Base-by-base conservation (phyloP, 306 rosid genomes). In the Rosa persica region DNA sequence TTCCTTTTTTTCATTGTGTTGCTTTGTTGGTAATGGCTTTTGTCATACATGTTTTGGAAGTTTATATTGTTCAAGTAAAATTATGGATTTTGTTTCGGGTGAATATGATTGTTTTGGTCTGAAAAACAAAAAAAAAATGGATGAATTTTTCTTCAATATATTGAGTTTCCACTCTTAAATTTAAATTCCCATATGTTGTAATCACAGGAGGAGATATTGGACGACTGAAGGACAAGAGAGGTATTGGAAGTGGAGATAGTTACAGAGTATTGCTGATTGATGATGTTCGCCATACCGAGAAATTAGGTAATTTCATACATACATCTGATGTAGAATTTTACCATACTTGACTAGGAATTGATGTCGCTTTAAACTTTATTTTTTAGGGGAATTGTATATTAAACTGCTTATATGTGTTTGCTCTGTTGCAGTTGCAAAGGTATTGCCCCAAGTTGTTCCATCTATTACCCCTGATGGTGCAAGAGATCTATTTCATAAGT, bases 201-300 rank as follows among this genome's bases (percentile, higher is more conserved):
- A 64, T 39, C 7, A 17, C 74, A 80, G 83, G 83, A 1, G 83
- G 83, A 42, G 83, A 80, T 66, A 80, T 80, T 73, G 83, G 83
- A 66, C 19, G 69, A 38, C 48, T 43, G 39, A 80, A 49, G 70
- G 47, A 65, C 66, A 74, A 54, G 58, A 80, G 22, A 65, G 79
- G 83, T 42, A 52, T 34, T 42, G 79, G 79, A 12, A 74, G 79
- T 30, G 83, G 83, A 67, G 83, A 80, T 54, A 74, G 83, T 67
- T 80, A 80, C 75, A 52, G 67, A 40, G 79, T 80, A n/a, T 47
- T 80, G 74, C 49, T 80, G 69, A 74, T 80, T 54, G 83, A 80
- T 80, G 83, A 80, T 52, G 61, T 67, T 30, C 79, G 62, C 22
- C 83, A 80, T 19, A 80, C 79, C 0, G 79, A 80, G 51, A 80